Evolutionary conservation across 73 alveolate genomes (phyloP).

Genomic region (Symbiodinium pilosum): DNA sequence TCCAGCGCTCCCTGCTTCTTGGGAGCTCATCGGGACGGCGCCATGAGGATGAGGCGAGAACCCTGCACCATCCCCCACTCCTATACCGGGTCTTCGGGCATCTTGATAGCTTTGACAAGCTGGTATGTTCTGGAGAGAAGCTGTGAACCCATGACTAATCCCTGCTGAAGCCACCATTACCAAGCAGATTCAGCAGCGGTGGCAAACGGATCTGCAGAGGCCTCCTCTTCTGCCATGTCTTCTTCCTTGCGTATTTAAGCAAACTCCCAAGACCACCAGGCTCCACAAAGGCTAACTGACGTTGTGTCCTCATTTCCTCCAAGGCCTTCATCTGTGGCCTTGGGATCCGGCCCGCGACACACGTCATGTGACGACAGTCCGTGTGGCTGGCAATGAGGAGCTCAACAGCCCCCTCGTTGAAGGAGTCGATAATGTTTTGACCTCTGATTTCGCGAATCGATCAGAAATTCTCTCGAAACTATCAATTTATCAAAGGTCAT

Average conservation of each 20-base stretch:
- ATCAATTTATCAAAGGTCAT: background rate
- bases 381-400: constrained; percentile 30
- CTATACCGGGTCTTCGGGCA: background rate
- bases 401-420: constrained; percentile 84
- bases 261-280: no score
- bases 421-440: constrained; percentile 66
- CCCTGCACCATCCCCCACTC: background rate
- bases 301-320: background rate
- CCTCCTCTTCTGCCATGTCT: background rate
- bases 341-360: no score
- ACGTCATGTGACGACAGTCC: no score
- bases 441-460: background rate
- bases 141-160: background rate
- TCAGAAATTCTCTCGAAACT: background rate
- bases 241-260: background rate
- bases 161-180: no score
- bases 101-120: background rate
- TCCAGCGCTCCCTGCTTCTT: background rate
- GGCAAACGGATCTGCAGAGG: no score
- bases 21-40: background rate
- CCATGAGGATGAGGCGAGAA: background rate
- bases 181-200: no score
- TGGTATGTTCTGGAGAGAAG: background rate
- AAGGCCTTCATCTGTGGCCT: constrained; percentile 91
- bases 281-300: no score